phyloP scores from a whole-genome alignment of 1,284 basidiomycete species.

The Phenoliferia sp. region DNA sequence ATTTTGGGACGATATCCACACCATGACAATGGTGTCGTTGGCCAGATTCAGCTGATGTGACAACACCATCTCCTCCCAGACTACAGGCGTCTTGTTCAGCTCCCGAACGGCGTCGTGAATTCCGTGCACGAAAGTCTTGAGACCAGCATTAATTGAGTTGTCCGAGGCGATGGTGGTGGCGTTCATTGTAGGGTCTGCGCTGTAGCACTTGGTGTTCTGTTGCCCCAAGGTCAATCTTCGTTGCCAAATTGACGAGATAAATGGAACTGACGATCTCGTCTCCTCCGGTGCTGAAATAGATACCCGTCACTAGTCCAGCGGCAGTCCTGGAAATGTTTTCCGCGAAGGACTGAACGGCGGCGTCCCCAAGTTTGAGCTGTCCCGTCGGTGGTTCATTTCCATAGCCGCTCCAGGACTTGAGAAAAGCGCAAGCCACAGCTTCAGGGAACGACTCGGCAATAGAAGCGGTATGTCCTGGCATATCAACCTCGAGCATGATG shows the following conservation, averaged over 20 bases:
- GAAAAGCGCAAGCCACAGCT: constrained; percentile 60
- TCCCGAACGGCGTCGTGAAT: constrained; percentile 51
- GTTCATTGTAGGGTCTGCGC: constrained; percentile 56
- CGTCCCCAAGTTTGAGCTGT: constrained; percentile 12
- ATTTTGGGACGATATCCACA: constrained; percentile 64
- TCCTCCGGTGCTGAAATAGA: constrained; percentile 70
- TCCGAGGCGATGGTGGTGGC: constrained; percentile 50
- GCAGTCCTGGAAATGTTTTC: constrained; percentile 30
- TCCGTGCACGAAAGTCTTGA: constrained; percentile 57
- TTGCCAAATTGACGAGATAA: background rate
- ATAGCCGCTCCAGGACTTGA: constrained; percentile 12
- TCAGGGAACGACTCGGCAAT: constrained; percentile 65
- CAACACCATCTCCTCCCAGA: constrained; percentile 73
- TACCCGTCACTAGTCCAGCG: constrained; percentile 53
- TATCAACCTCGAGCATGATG: constrained; percentile 64
- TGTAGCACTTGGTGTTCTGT: constrained; percentile 32
- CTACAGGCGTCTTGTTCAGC: constrained; percentile 56
- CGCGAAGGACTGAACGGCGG: constrained; percentile 1
- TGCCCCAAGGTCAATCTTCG: background rate
- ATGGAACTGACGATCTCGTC: constrained; percentile 65
- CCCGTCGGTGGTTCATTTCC: constrained; percentile 60
- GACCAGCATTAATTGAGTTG: constrained; percentile 58
- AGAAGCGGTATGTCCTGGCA: constrained; percentile 70
- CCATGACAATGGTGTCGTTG: constrained; percentile 64
- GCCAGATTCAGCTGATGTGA: constrained; percentile 56